Percentiles rank a stretch among this genome's conserved stretches.
These are phyloP conservation scores for Spathaspora boniae DNA, from an alignment of 805 yeast genomes.

Conservation along the genomic window DNA sequence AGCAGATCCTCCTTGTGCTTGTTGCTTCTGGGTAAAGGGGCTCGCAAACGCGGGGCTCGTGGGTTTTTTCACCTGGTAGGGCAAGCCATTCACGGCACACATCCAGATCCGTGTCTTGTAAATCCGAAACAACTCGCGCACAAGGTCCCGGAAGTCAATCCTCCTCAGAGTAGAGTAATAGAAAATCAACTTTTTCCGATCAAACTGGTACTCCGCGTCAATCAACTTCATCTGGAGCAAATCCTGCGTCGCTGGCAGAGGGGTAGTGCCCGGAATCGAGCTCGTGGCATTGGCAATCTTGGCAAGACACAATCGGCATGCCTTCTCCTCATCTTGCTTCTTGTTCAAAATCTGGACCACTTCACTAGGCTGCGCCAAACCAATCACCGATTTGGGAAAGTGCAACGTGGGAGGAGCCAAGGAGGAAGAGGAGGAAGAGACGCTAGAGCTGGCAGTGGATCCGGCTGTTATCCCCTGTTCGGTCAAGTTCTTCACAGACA, in stretches of 20 bases:
- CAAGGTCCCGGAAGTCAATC: conserved; percentile 69
- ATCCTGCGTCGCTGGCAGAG: conserved; percentile 14
- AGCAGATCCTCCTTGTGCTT: conserved; percentile 3
- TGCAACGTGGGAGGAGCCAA: conserved; percentile 47
- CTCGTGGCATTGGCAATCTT: conserved; percentile 46
- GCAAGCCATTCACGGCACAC: conserved; percentile 60
- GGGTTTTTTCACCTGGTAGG: conserved; percentile 16
- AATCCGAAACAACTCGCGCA: conserved; percentile 68
- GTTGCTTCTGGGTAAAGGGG: conserved; percentile 7
- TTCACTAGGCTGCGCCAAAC: conserved; percentile 62
- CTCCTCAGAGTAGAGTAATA: conserved; percentile 60
- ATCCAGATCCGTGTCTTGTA: conserved; percentile 82
- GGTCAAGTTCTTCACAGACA: conserved; percentile 22
- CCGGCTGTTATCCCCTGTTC: conserved; percentile 12
- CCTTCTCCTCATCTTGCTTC: conserved; percentile 65
- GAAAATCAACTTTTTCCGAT: conserved; percentile 71
- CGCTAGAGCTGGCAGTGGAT: conserved; percentile 6
- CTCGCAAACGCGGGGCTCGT: conserved; percentile 6
- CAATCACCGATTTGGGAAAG: conserved; percentile 64
- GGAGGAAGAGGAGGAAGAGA: conserved; percentile 2
- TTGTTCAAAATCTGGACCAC: conserved; percentile 56
- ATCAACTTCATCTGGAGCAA: conserved; percentile 53
- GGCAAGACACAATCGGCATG: conserved; percentile 57
- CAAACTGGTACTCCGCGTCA: conserved; percentile 80
- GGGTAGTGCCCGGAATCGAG: background rate